Evolutionary conservation across 805 yeast genomes (phyloP), one percentile per base, ranked within the genome.

Genomic region (Candida railenensis): DNA sequence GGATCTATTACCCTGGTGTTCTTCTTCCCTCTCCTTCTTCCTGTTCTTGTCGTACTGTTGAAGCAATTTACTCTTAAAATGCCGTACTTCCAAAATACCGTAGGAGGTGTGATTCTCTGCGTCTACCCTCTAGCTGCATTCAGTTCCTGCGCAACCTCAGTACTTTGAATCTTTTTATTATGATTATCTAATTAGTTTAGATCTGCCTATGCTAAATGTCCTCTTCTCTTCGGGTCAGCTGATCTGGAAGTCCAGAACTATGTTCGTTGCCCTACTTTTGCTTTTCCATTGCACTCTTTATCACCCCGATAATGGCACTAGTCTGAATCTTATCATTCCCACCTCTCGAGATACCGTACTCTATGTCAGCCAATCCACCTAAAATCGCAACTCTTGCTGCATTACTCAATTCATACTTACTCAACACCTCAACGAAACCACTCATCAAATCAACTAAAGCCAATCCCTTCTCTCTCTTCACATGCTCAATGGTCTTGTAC

Each of bases 291-390:
- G 88, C 84, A 14, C 68, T 68, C 63, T 90, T 91, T 30, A 94
- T 81, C 4, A 85, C 89, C 0, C 96, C 97, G 46, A 94, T 85
- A 45, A 87, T 83, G 1, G 97, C 97, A 58, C 94, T 87, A 38
- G 89, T 80, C 60, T 92, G 97, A 28, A 94, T 79, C 62, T 84
- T 87, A 49, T 91, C 97, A 59, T 83, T 87, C 2, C 98, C 97
- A 8, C 99, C 99, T 62, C 82, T 83, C 15, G 96, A 82, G 33
- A 94, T 84, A 1, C 96, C 85, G 63, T 91, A 92, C 67, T 94
- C 99, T 20, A 94, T 80, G 48, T 92, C 97, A 12, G 91, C 81
- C 44, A 94, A 69, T 1, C 89, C 89, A 51, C 78, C 77, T 47
- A 89, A 69, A 4, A 92, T 73, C 14, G 73, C 72, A 11, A 83